phyloP scores from a whole-genome alignment of 1,139 yeast genomes.

The Lodderomyces oxycetoniae region DNA sequence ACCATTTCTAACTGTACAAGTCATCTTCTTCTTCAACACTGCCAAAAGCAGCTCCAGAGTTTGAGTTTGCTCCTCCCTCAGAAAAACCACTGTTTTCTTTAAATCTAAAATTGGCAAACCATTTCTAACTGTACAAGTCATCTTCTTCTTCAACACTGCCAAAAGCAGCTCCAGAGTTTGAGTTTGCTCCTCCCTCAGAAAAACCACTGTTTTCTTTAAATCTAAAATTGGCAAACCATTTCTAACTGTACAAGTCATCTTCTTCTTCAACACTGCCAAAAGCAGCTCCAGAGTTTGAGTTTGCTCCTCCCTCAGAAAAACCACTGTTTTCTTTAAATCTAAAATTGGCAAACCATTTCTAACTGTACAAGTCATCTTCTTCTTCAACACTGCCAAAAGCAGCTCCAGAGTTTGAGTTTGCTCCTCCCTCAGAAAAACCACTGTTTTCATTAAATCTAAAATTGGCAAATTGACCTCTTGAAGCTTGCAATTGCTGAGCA shows the following conservation, averaged over 20 bases:
- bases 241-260: constrained; percentile 84
- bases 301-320: constrained; percentile 9
- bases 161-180: constrained; percentile 33
- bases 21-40: constrained; percentile 91
- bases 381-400: constrained; percentile 72
- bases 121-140: constrained; percentile 75
- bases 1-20: constrained; percentile 67
- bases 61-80: constrained; percentile 8
- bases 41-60: constrained; percentile 44
- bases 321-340: constrained; percentile 53
- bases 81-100: constrained; percentile 25
- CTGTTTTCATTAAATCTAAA: constrained; percentile 53
- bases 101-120: constrained; percentile 68
- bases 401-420: constrained; percentile 19
- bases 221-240: constrained; percentile 62
- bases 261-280: constrained; percentile 81
- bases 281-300: constrained; percentile 22
- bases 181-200: constrained; percentile 5
- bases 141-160: constrained; percentile 86
- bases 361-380: constrained; percentile 92
- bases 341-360: constrained; percentile 11
- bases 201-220: constrained; percentile 39
- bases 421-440: constrained; percentile 2
- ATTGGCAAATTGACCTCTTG: constrained; percentile 86
- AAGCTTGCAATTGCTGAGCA: constrained; percentile 93